Percentiles rank a stretch among this genome's conserved stretches.
Conservation (phyloP, 163 green algal species). For the Coccomyxa subellipsoidea region DNA sequence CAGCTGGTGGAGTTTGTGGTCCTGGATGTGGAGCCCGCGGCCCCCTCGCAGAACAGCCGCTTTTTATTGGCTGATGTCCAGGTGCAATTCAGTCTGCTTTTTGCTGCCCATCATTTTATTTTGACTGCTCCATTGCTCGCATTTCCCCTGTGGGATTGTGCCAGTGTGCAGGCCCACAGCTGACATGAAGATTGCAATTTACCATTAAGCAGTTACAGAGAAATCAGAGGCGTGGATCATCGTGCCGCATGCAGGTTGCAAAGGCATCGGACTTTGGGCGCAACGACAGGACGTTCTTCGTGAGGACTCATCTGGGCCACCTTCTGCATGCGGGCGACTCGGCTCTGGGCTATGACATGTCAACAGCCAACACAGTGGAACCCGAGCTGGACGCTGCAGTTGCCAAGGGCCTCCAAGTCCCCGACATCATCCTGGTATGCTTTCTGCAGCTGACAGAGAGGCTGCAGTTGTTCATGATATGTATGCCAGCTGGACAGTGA, state of each 20-base stretch:
- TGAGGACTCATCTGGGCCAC: slow-evolving; percentile 85
- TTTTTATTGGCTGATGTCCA: slow-evolving; percentile 50
- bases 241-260: slow-evolving; percentile 61
- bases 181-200: too few species aligned
- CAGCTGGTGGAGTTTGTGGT: slow-evolving; percentile 88
- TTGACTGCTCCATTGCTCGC: too few species aligned
- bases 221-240: too few species aligned
- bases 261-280: slow-evolving; percentile 82
- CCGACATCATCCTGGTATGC: slow-evolving; percentile 75
- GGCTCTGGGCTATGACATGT: slow-evolving; percentile 89
- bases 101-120: too few species aligned
- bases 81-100: slow-evolving; percentile 12
- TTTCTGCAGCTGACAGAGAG: not conserved
- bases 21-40: slow-evolving; percentile 81
- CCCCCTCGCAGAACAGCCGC: not conserved
- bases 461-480: too few species aligned
- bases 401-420: slow-evolving; percentile 58
- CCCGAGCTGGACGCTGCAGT: slow-evolving; percentile 72
- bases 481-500: too few species aligned
- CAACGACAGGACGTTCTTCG: slow-evolving; percentile 84
- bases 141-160: too few species aligned
- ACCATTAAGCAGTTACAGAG: too few species aligned
- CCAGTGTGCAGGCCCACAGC: too few species aligned
- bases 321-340: slow-evolving; percentile 86
- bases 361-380: slow-evolving; percentile 66